phyloP scores from a whole-genome alignment of 352 stramenopile species.

The Pythium sp. region DNA sequence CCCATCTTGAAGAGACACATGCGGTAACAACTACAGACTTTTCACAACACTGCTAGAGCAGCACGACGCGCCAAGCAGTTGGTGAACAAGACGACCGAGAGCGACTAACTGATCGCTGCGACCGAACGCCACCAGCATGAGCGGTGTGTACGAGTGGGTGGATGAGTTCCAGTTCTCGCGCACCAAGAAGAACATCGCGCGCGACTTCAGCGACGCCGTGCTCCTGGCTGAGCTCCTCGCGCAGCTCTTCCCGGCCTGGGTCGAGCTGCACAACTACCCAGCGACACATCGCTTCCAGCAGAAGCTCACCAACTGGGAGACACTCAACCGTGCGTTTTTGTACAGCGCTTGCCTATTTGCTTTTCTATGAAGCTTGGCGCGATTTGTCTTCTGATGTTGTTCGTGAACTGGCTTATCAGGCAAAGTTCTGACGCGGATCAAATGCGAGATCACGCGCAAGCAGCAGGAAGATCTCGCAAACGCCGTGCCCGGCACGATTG shows the following conservation, averaged over 20 bases:
- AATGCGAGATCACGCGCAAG: constrained; percentile 40
- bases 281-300: constrained; percentile 39
- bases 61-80: background rate
- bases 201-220: constrained; percentile 57
- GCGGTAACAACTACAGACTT: background rate
- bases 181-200: constrained; percentile 27
- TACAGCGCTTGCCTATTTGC: background rate
- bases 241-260: constrained; percentile 42
- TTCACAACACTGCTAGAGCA: background rate
- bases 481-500: constrained; percentile 37
- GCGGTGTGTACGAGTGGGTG: constrained; percentile 38
- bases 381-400: background rate
- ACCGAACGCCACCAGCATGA: constrained; percentile 14
- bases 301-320: constrained; percentile 57
- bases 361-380: background rate
- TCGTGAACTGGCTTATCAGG: constrained; percentile 16
- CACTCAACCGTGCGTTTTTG: constrained; percentile 38
- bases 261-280: constrained; percentile 50
- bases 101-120: background rate
- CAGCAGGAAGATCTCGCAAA: constrained; percentile 46
- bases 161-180: constrained; percentile 45
- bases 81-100: background rate
- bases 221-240: constrained; percentile 48
- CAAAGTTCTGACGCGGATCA: constrained; percentile 44
- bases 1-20: constrained; percentile 4